Evolutionary conservation across 768 basidiomycete genomes (phyloP).

Genomic region (Lentinula detonsa): DNA sequence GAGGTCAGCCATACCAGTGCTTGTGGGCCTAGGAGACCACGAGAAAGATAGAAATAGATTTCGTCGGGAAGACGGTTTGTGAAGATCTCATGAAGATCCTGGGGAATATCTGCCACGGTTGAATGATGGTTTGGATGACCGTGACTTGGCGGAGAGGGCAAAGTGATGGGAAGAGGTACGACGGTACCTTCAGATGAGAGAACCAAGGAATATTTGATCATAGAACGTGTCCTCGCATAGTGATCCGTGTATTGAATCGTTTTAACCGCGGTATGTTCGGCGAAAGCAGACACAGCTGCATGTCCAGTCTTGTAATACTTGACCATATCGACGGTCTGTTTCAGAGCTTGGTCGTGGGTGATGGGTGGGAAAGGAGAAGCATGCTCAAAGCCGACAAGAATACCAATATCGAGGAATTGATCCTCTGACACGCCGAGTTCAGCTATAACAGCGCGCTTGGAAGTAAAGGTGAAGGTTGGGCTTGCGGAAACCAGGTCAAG

Average conservation of each 20-base stretch:
- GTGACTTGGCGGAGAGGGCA: slow-evolving; percentile 39
- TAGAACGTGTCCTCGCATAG: slow-evolving; percentile 83
- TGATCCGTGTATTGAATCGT: slow-evolving; percentile 74
- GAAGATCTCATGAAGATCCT: slow-evolving; percentile 92
- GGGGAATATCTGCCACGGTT: slow-evolving; percentile 83
- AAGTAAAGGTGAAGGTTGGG: slow-evolving; percentile 78
- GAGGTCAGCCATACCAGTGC: slow-evolving; percentile 92
- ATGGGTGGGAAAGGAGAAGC: slow-evolving; percentile 79
- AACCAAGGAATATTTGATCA: slow-evolving; percentile 89
- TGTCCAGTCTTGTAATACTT: slow-evolving; percentile 89
- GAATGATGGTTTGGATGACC: slow-evolving; percentile 58
- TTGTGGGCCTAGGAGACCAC: slow-evolving; percentile 84
- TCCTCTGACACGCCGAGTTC: slow-evolving; percentile 70
- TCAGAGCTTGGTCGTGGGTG: slow-evolving; percentile 73
- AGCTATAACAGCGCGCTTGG: slow-evolving; percentile 61
- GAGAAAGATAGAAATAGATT: slow-evolving; percentile 92
- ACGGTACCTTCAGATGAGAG: slow-evolving; percentile 83
- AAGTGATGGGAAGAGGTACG: slow-evolving; percentile 71
- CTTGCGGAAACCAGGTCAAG: slow-evolving; percentile 66
- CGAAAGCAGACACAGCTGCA: slow-evolving; percentile 67
- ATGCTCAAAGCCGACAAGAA: slow-evolving; percentile 85
- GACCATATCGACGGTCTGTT: slow-evolving; percentile 87
- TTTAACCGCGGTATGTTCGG: slow-evolving; percentile 82
- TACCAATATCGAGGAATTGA: slow-evolving; percentile 91
- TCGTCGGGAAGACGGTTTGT: slow-evolving; percentile 93